phyloP scores from a whole-genome alignment of 371 early-diverging fungal genomes.

The Syncephalastrum contaminatum region DNA sequence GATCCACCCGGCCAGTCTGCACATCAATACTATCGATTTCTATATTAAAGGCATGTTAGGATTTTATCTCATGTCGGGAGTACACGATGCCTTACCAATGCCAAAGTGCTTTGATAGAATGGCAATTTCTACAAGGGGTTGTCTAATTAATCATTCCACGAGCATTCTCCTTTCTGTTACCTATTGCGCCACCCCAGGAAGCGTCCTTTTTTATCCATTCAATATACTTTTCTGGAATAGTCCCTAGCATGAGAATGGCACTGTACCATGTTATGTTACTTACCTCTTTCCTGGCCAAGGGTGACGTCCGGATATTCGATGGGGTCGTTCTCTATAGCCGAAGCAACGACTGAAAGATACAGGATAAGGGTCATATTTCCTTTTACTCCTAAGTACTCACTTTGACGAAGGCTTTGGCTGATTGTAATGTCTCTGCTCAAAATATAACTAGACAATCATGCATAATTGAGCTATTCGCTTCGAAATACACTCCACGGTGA shows the following conservation, averaged over 20 bases:
- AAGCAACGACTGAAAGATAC: conserved; percentile 13
- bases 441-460: conserved; percentile 30
- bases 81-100: conserved; percentile 33
- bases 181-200: conserved; percentile 67
- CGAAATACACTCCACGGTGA: neutral
- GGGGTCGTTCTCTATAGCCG: conserved; percentile 19
- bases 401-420: conserved; percentile 31
- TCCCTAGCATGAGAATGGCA: neutral
- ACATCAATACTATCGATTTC: conserved; percentile 67
- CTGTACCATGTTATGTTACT: neutral
- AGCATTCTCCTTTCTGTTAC: conserved; percentile 22
- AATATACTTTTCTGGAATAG: conserved; percentile 33
- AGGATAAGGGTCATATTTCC: neutral
- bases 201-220: conserved; percentile 51
- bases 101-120: conserved; percentile 54
- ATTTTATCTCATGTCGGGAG: neutral
- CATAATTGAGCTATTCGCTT: neutral
- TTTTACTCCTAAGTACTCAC: conserved; percentile 16
- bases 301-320: conserved; percentile 21
- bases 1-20: conserved; percentile 54
- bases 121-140: conserved; percentile 42
- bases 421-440: conserved; percentile 25
- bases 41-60: conserved; percentile 4
- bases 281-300: conserved; percentile 13
- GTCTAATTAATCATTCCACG: neutral